phyloP scores from a whole-genome alignment of 2,329 filamentous ascomycete species.

The Penicillium verrucosum region DNA sequence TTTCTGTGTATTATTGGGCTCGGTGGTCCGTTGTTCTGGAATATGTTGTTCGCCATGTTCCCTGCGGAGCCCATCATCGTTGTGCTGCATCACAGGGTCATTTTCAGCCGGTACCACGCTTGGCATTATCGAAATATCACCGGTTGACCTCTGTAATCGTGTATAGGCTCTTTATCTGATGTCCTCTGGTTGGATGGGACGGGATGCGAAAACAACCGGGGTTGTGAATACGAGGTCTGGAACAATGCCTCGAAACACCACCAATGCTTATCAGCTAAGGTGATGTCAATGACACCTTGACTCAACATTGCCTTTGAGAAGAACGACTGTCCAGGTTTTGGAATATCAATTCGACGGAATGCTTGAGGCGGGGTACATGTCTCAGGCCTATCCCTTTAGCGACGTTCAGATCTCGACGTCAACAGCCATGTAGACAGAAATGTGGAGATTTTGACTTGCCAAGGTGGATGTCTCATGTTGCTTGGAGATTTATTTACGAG shows the following conservation, averaged over 20 bases:
- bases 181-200: neutral
- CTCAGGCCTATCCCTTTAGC: conserved; percentile 10
- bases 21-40: neutral
- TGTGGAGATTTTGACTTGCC: conserved; percentile 5
- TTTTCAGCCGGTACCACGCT: neutral
- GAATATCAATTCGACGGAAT: neutral
- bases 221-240: conserved; percentile 29
- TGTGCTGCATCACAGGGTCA: neutral
- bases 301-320: neutral
- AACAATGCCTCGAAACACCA: conserved; percentile 16
- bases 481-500: neutral
- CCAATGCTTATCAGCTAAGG: conserved; percentile 11
- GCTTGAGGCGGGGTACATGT: conserved; percentile 7
- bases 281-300: conserved; percentile 8
- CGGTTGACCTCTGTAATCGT: neutral
- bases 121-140: neutral
- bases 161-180: neutral
- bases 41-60: neutral
- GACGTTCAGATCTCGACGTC: conserved; percentile 1
- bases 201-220: neutral
- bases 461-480: conserved; percentile 5
- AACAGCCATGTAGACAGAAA: neutral
- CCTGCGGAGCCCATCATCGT: neutral
- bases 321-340: neutral
- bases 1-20: neutral